Base-by-base conservation (phyloP, 129 eudicot species). In the Silybum marianum region DNA sequence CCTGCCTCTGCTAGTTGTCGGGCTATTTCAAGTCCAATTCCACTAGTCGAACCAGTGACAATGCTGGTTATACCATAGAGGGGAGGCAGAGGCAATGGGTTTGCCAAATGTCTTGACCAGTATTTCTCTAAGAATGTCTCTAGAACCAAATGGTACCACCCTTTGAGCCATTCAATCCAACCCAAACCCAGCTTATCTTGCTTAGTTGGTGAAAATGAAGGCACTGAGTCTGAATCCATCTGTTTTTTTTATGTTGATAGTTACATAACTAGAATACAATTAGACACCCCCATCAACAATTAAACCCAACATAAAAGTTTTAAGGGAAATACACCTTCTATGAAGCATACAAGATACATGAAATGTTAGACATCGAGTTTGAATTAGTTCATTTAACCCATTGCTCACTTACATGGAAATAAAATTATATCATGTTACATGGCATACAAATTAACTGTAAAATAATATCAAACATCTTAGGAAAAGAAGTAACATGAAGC, bases 11-110 rank as follows among this genome's bases (percentile, higher is more conserved):
- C 81, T 70, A 85, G 60, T 58, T 82, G 83, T 19, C 84, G 30
- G 69, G 90, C 90, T 16, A 82, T 70, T 81, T 87, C 86, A 28
- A 84, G 88, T 19, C 90, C 90, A 65, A 89, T 89, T 67, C 93
- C 93, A 79, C 90, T 83, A 7, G 91, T 90, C 80, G 88, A 83
- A 40, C 90, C 88, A 12, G 91, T 88, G 62, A 90, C 88, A 73
- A 90, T 87, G 84, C 85, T 71, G 69, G 81, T 85, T 62, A 71
- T 10, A 36, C 90, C 88, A 18, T 84, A 6, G 60, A 90, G 86
- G 60, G 93, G 78, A 77, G 93, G 93, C 62, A 90, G 76, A 48
- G 87, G 90, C 58, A 88, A 74, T 2, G 91, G 87, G 74, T 81
- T 85, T 18, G 77, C 78, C 24, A 90, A 48, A 85, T 87, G 77